Base-by-base conservation (phyloP, 352 stramenopile genomes). In the Phytopythium aichiense region DNA sequence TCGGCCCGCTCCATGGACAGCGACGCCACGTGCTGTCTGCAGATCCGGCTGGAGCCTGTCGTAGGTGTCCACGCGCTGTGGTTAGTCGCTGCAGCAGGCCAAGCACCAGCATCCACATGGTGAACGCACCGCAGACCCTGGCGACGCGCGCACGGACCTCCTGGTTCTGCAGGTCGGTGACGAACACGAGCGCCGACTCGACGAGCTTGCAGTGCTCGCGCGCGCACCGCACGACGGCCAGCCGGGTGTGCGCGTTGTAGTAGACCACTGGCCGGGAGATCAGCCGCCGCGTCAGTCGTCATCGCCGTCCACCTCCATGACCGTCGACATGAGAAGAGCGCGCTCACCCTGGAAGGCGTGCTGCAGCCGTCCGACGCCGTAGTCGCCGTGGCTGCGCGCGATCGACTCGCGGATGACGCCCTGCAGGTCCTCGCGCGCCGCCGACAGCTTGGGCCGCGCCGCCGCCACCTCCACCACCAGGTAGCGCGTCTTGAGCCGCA, bases 401-500 rank as follows among this genome's bases (percentile, higher is more conserved):
- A 91, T 82, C 7, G 81, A 89, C 31, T 89, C 81, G 54, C 76
- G 81, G 54, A 92, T 81, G 38, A 82, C 54, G 2, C 46, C 37
- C 4, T 73, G 61, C 18, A 92, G 73, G 51, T 91, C 77, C 54
- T 91, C 81, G 57, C 77, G 84, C 65, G 85, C 73, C n/a, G 82
- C 51, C 30, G 62, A 28, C 40, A 84, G 66, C 58, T 81, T 89
- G 23, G 75, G 72, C 11, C 46, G 46, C 23, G 67, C 64, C 22
- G 64, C 72, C 37, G 68, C 65, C n/a, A 79, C 63, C 64, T 92
- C 81, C 58, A 87, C 77, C 55, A 91, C 60, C 58, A 92, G 51
- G 68, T 91, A 92, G 18, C 81, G 79, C 18, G 81, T 90, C 72
- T 92, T 92, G 20, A 90, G 79, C 11, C 83, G 79, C 61, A 92